Conservation (phyloP, 176 grass and related monocot genomes). For the Hordeum vulgare region DNA sequence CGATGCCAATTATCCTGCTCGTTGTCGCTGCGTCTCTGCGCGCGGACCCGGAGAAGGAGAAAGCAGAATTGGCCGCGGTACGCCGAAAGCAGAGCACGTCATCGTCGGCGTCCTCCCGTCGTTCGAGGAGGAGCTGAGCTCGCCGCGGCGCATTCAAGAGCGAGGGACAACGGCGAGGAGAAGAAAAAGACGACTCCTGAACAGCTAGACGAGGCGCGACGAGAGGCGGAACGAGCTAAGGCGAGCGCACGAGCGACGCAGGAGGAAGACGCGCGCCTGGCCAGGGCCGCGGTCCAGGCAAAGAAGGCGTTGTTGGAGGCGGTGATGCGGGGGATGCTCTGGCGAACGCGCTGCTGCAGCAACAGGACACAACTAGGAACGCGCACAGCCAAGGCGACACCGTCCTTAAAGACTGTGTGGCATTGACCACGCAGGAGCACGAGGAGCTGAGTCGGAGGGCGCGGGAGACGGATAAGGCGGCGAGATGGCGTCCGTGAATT, state of each 20-base stretch:
- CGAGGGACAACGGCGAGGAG: conserved; percentile 5
- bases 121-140: conserved; percentile 63
- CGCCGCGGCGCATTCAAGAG: conserved; percentile 1
- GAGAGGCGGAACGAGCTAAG: conserved; percentile 43
- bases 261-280: conserved; percentile 37
- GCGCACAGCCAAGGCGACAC: not conserved
- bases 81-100: conserved; percentile 14
- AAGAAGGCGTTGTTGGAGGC: conserved; percentile 46
- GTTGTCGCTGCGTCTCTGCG: conserved; percentile 47
- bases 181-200: not conserved
- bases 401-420: conserved; percentile 7
- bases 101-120: conserved; percentile 22
- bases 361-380: not conserved
- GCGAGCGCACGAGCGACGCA: conserved; percentile 27
- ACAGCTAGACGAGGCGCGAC: conserved; percentile 23
- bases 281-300: conserved; percentile 22
- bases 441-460: conserved; percentile 49
- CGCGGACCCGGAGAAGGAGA: conserved; percentile 38
- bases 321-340: conserved; percentile 46
- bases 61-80: conserved; percentile 30
- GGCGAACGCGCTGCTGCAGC: conserved; percentile 25
- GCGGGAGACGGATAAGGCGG: conserved; percentile 44
- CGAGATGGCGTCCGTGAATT: no score
- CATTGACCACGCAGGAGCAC: conserved; percentile 45
- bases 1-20: conserved; percentile 39